A percentile compares a stretch with the other conserved stretches of the same genome.
These are phyloP conservation scores for Penicillium longicatenatum DNA, from an alignment of 495 filamentous ascomycete genomes.

Conservation along the genomic window DNA sequence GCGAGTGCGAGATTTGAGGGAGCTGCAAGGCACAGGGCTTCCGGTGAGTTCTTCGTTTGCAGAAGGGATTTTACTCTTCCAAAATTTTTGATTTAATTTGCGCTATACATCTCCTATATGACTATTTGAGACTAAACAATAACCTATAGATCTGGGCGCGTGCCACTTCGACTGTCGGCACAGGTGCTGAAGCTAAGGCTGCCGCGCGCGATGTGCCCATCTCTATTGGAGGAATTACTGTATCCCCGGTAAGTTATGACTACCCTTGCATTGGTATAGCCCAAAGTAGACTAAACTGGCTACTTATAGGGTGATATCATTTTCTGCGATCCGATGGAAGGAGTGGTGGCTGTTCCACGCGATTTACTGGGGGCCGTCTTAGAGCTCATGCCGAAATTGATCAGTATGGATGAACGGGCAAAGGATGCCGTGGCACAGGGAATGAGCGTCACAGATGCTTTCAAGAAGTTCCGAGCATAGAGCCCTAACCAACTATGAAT, in stretches of 20 bases:
- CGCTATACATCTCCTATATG: background rate
- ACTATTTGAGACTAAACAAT: background rate
- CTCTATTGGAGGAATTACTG: slow-evolving; percentile 47
- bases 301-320: slow-evolving; percentile 58
- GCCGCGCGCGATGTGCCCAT: slow-evolving; percentile 57
- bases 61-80: too few relatives aligned
- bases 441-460: slow-evolving; percentile 58
- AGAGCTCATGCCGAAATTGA: slow-evolving; percentile 54
- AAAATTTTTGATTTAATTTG: too few relatives aligned
- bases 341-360: slow-evolving; percentile 63
- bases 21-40: slow-evolving; percentile 48
- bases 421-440: slow-evolving; percentile 60
- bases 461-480: slow-evolving; percentile 43
- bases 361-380: slow-evolving; percentile 51
- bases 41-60: slow-evolving; percentile 41
- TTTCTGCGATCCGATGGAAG: slow-evolving; percentile 61
- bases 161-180: slow-evolving; percentile 59
- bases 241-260: slow-evolving; percentile 44
- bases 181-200: slow-evolving; percentile 59
- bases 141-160: slow-evolving; percentile 54
- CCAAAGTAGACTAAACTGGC: background rate
- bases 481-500: background rate
- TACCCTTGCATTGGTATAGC: background rate
- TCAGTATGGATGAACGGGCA: slow-evolving; percentile 62
- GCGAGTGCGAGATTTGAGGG: slow-evolving; percentile 60